Conservation (phyloP, 2,329 filamentous ascomycete species). For the Calonectria hawksworthii region DNA sequence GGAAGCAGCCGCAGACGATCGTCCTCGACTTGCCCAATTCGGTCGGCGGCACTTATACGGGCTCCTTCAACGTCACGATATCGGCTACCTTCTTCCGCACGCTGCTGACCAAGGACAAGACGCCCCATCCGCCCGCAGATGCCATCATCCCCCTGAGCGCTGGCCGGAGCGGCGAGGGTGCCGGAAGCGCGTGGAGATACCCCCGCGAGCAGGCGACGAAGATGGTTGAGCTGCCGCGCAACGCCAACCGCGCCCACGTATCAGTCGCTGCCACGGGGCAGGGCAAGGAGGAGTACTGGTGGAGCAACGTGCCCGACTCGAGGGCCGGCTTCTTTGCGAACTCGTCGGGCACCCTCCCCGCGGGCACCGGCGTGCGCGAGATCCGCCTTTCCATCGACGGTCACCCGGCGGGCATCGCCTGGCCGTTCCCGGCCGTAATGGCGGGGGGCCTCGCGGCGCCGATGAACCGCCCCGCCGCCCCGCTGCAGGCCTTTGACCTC, state of each 20-base stretch:
- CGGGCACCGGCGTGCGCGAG: conserved; percentile 82
- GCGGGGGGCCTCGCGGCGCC: conserved; percentile 84
- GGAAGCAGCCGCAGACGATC: conserved; percentile 77
- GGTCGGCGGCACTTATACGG: conserved; percentile 79
- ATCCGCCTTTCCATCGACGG: conserved; percentile 83
- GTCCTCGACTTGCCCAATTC: conserved; percentile 87
- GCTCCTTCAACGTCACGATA: conserved; percentile 79
- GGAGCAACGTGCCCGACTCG: conserved; percentile 79
- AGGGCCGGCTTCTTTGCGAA: conserved; percentile 71
- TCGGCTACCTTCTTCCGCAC: conserved; percentile 78
- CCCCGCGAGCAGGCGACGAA: conserved; percentile 56
- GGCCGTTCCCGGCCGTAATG: conserved; percentile 87
- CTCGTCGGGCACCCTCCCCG: conserved; percentile 70
- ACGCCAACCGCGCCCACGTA: conserved; percentile 78
- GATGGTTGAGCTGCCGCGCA: conserved; percentile 71
- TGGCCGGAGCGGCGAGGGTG: conserved; percentile 44
- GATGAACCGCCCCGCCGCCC: conserved; percentile 83
- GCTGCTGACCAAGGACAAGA: neutral
- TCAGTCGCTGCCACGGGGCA: conserved; percentile 85
- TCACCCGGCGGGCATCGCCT: conserved; percentile 78
- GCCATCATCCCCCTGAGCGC: neutral
- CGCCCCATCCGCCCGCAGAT: neutral
- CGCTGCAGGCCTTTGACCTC: conserved; percentile 84
- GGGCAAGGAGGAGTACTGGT: conserved; percentile 86
- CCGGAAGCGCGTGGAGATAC: conserved; percentile 1